phyloP scores from a whole-genome alignment of 352 stramenopile species.

The Phytopythium aichiense region DNA sequence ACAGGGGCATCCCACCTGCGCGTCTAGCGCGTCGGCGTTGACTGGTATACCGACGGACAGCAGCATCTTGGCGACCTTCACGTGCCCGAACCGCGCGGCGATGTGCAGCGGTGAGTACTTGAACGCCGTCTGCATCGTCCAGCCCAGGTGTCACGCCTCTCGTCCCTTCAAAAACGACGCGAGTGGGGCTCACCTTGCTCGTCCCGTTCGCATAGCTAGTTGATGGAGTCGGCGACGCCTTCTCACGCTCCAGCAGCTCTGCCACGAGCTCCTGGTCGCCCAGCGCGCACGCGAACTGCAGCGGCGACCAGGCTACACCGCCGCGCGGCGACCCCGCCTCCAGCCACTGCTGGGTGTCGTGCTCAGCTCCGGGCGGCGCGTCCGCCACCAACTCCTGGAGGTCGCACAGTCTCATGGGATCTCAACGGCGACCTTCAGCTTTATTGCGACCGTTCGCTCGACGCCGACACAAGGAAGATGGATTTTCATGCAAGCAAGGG shows the following conservation, averaged over 20 bases:
- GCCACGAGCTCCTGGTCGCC: slow-evolving; percentile 43
- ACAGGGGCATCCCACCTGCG: slow-evolving; percentile 33
- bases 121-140: slow-evolving; percentile 45
- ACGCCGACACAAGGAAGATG: no score
- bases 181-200: neutral
- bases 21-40: slow-evolving; percentile 22
- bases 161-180: neutral
- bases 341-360: slow-evolving; percentile 13
- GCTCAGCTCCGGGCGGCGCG: neutral
- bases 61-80: slow-evolving; percentile 43
- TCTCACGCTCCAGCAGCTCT: slow-evolving; percentile 12
- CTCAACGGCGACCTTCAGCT: neutral
- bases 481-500: no score
- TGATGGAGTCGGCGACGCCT: slow-evolving; percentile 10
- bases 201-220: slow-evolving; percentile 10
- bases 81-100: slow-evolving; percentile 57
- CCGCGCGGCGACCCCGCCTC: slow-evolving; percentile 59
- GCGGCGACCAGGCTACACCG: slow-evolving; percentile 56
- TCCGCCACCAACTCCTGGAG: slow-evolving; percentile 4
- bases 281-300: slow-evolving; percentile 74
- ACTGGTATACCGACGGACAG: slow-evolving; percentile 16
- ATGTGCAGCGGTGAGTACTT: slow-evolving; percentile 66
- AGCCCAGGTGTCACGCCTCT: neutral
- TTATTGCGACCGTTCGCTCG: neutral
- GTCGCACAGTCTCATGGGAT: slow-evolving; percentile 2